Conservation (phyloP, 2,329 filamentous ascomycete species). For the Lasiodiplodia theobromae region DNA sequence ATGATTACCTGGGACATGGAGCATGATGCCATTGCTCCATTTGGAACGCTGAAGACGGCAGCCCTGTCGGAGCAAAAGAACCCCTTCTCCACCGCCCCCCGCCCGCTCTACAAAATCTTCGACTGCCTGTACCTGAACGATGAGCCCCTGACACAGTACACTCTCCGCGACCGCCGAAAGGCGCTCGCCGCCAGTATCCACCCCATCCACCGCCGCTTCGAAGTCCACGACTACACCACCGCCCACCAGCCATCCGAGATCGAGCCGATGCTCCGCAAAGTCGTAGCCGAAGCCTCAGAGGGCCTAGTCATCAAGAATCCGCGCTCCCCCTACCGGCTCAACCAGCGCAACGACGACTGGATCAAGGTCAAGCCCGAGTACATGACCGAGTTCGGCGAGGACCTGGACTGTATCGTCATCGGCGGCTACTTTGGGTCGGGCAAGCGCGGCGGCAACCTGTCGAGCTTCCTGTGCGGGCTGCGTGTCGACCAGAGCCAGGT, state of each 20-base stretch:
- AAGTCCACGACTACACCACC: slow-evolving; percentile 76
- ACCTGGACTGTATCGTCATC: slow-evolving; percentile 85
- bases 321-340: slow-evolving; percentile 82
- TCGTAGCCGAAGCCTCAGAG: slow-evolving; percentile 87
- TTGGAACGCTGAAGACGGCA: slow-evolving; percentile 92
- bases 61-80: slow-evolving; percentile 81
- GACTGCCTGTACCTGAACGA: slow-evolving; percentile 92
- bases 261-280: slow-evolving; percentile 78
- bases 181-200: slow-evolving; percentile 77
- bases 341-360: slow-evolving; percentile 94
- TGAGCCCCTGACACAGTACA: slow-evolving; percentile 79
- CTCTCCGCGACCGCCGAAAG: slow-evolving; percentile 77
- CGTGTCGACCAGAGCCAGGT: slow-evolving; percentile 75
- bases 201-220: slow-evolving; percentile 76
- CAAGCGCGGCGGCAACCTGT: slow-evolving; percentile 78
- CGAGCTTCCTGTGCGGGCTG: slow-evolving; percentile 90
- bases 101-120: slow-evolving; percentile 85
- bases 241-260: slow-evolving; percentile 75
- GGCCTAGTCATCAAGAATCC: slow-evolving; percentile 95
- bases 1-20: slow-evolving; percentile 98
- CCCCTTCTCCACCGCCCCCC: slow-evolving; percentile 68
- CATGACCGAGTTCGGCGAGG: slow-evolving; percentile 95
- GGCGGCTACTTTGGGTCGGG: slow-evolving; percentile 94
- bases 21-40: slow-evolving; percentile 82
- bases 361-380: slow-evolving; percentile 99